Evolutionary conservation across 2,329 filamentous ascomycete genomes (phyloP).

Genomic region (Fusarium veterinarium): DNA sequence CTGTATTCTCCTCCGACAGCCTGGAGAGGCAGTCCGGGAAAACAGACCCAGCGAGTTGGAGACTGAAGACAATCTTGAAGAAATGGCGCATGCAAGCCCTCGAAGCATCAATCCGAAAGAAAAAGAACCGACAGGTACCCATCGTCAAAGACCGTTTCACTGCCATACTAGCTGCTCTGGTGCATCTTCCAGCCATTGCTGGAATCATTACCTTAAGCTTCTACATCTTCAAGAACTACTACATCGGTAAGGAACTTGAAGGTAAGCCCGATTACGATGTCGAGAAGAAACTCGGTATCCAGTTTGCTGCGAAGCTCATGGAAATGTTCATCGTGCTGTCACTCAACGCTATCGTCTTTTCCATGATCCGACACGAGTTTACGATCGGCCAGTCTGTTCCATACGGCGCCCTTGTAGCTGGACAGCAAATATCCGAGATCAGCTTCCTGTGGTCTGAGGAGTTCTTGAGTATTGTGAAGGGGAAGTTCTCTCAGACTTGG

Average conservation of each 20-base stretch:
- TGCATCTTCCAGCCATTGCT: conserved; percentile 34
- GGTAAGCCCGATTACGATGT: conserved; percentile 28
- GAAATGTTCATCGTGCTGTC: conserved; percentile 38
- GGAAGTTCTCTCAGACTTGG: conserved; percentile 31
- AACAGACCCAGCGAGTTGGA: conserved; percentile 17
- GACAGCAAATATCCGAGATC: conserved; percentile 35
- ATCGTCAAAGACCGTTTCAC: conserved; percentile 37
- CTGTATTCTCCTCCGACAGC: not conserved
- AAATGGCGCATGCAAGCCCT: conserved; percentile 34
- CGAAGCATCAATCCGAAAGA: conserved; percentile 4
- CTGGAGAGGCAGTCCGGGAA: not conserved
- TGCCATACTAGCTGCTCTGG: conserved; percentile 19
- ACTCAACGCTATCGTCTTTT: conserved; percentile 30
- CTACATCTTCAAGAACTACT: conserved; percentile 41
- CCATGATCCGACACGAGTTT: conserved; percentile 36
- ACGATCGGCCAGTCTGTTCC: conserved; percentile 32
- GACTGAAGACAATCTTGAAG: conserved; percentile 25
- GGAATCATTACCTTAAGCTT: conserved; percentile 32
- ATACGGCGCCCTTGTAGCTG: conserved; percentile 34
- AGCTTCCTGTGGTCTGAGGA: conserved; percentile 40
- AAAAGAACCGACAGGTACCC: conserved; percentile 15
- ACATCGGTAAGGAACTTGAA: conserved; percentile 39
- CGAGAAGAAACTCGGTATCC: conserved; percentile 37
- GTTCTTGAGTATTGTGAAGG: conserved; percentile 30
- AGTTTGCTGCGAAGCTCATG: conserved; percentile 38